phyloP scores from a whole-genome alignment of 257 asterid species.

The Jacaranda mimosifolia region DNA sequence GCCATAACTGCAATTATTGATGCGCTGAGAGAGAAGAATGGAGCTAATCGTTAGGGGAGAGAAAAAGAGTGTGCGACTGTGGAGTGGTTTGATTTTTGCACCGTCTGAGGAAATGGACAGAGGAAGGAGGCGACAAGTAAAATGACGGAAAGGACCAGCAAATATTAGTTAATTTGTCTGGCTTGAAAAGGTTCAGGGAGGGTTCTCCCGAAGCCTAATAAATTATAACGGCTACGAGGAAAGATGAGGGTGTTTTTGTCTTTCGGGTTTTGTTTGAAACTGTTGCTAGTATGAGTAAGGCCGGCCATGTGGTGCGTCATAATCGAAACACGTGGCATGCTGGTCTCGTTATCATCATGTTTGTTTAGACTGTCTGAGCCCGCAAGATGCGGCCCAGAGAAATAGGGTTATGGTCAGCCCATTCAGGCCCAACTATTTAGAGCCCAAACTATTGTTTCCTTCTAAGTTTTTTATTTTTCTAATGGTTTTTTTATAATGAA shows the following conservation, averaged over 20 bases:
- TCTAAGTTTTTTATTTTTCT: no score
- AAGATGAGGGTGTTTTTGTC: slow-evolving; percentile 30
- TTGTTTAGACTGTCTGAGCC: neutral
- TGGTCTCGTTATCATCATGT: slow-evolving; percentile 33
- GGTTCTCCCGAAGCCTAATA: slow-evolving; percentile 22
- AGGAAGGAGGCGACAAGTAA: slow-evolving; percentile 33
- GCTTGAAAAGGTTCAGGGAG: slow-evolving; percentile 29
- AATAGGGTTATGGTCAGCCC: neutral
- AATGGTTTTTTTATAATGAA: no score
- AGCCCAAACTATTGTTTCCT: no score
- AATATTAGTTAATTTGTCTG: slow-evolving; percentile 24
- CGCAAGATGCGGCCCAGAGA: slow-evolving; percentile 1
- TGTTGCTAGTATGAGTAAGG: slow-evolving; percentile 32
- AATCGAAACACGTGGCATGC: slow-evolving; percentile 47
- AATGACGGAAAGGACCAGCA: slow-evolving; percentile 49
- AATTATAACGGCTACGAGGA: slow-evolving; percentile 62
- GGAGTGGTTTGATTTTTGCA: slow-evolving; percentile 29
- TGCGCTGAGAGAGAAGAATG: slow-evolving; percentile 37
- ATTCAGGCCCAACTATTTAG: neutral
- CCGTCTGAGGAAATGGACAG: slow-evolving; percentile 47
- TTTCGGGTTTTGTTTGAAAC: slow-evolving; percentile 19
- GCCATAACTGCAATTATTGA: slow-evolving; percentile 55
- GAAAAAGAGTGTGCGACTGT: slow-evolving; percentile 21
- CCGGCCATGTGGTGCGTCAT: slow-evolving; percentile 29
- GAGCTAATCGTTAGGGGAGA: slow-evolving; percentile 32